Base-by-base conservation (phyloP, 805 yeast species). In the Myxozyma nipponensis region DNA sequence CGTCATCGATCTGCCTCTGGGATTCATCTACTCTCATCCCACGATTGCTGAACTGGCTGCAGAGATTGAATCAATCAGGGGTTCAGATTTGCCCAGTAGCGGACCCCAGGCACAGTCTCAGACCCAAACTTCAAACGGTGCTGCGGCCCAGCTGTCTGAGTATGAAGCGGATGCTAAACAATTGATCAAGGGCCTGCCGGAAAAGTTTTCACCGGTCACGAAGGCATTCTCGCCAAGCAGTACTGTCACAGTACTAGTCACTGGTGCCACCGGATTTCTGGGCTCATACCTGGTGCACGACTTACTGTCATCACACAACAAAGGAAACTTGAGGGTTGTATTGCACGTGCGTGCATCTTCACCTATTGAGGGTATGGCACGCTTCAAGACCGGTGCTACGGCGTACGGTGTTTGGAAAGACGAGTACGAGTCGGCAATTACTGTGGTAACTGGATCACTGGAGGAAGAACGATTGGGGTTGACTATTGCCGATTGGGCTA, bases 201-300 rank as follows among this genome's bases (percentile, higher is more conserved):
- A 70, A 70, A 39, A 42, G 62, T 23, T 63, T 68, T 2, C 87
- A 75, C 63, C 73, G 68, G 51, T 77, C 81, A 2, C 75, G 63
- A 47, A 62, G 48, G 56, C 73, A 23, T 63, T 72, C 26, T 52
- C 69, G 2, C 60, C 58, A 18, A 71, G 67, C 38, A 65, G 71
- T 2, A 63, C 69, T 37, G 59, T 80, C 21, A 82, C 78, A 54
- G 86, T 89, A 1, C 88, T 93, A 61, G 79, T 93, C 39, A 93
- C 99, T 24, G 99, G 99, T 65, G 86, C 83, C 35, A 95, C 98
- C 35, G 99, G 99, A 1, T 93, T 91, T 79, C 72, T 93, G 50
- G 99, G 99, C 30, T 81, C 97, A 0, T 93, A 84, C 67, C 82
- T 93, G 44, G 69, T 93, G 40, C 76, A 86, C 28, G 95, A 93